phyloP scores from a whole-genome alignment of 148 eudicot genomes.

The Persicaria maculosa region DNA sequence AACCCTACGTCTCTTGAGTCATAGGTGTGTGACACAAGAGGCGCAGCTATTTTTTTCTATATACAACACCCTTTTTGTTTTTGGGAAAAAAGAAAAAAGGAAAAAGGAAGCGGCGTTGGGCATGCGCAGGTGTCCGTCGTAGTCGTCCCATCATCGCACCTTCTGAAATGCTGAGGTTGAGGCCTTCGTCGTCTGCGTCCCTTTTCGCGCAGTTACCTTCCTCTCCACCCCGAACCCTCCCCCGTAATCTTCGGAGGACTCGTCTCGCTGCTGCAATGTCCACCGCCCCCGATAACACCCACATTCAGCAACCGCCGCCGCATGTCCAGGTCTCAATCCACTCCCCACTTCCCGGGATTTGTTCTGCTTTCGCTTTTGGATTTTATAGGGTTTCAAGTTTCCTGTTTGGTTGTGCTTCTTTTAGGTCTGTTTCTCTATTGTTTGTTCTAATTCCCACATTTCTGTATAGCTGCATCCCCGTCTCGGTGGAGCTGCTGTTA shows the following conservation, averaged over 20 bases:
- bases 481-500: background rate
- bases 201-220: background rate
- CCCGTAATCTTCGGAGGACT: background rate
- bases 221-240: background rate
- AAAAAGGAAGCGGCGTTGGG: no score
- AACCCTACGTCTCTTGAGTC: no score
- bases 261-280: conserved; percentile 8
- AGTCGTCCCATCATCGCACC: background rate
- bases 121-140: no score
- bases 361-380: background rate
- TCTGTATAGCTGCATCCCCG: background rate
- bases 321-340: background rate
- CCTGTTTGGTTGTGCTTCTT: background rate
- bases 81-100: no score
- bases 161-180: conserved; percentile 1
- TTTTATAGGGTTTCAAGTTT: background rate
- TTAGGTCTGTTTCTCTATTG: background rate
- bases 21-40: no score
- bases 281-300: conserved; percentile 9
- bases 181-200: background rate
- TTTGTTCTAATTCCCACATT: background rate
- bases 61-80: no score
- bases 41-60: no score
- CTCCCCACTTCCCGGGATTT: background rate
- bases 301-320: background rate